Percentiles rank a stretch among this genome's conserved stretches.
phyloP scores from a whole-genome alignment of 495 filamentous ascomycete genomes.

The Schizothecium vesticola region DNA sequence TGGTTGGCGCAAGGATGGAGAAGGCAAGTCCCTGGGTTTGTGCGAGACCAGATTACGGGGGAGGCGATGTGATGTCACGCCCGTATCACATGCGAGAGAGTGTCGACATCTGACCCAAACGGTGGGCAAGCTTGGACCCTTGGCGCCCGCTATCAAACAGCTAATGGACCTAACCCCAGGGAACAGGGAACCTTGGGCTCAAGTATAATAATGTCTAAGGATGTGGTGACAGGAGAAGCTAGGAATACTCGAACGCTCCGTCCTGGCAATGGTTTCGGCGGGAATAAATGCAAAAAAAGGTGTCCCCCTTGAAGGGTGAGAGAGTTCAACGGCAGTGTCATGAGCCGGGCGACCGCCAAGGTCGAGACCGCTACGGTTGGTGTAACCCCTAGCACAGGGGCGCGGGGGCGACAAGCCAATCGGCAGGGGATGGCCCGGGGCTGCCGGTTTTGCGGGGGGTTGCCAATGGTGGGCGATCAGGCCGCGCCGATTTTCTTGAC shows the following conservation, averaged over 20 bases:
- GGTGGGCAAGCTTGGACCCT: neutral
- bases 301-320: neutral
- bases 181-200: neutral
- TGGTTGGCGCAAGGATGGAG: neutral
- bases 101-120: neutral
- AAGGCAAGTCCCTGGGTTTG: neutral
- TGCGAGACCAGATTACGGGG: neutral
- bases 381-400: neutral
- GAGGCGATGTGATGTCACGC: constrained; percentile 17
- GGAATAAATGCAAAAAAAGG: neutral
- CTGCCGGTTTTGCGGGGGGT: neutral
- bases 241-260: neutral
- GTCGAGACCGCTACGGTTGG: neutral
- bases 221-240: neutral
- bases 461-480: neutral
- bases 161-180: neutral
- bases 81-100: constrained; percentile 18
- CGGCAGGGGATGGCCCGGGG: neutral
- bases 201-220: neutral
- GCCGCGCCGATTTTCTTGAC: neutral
- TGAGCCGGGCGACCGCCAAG: neutral
- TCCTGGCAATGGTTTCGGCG: neutral
- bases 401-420: neutral
- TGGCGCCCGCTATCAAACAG: too few relatives aligned
- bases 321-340: neutral